Conservation (phyloP, 148 eudicot species). For the Beta vulgaris region DNA sequence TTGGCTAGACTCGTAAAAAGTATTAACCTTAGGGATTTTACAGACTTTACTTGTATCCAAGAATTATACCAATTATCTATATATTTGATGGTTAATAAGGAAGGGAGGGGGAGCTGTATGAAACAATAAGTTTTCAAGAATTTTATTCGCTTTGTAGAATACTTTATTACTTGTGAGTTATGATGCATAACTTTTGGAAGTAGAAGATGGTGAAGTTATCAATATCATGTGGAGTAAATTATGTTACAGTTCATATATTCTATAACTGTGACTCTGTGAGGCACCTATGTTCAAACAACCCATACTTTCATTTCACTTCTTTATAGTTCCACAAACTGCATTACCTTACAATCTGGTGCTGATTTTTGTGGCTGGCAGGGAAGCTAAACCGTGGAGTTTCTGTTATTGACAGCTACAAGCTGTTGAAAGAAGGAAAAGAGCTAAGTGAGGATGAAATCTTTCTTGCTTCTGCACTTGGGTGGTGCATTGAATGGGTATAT, state of each 20-base stretch:
- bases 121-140: background rate
- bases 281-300: background rate
- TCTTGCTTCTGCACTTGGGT: constrained; percentile 83
- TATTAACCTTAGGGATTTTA: background rate
- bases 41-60: background rate
- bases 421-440: constrained; percentile 70
- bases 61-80: background rate
- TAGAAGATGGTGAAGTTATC: background rate
- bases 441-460: constrained; percentile 78
- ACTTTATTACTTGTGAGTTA: background rate
- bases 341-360: constrained; percentile 7
- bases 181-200: background rate
- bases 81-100: background rate
- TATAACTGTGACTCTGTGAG: background rate
- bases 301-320: background rate
- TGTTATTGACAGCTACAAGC: constrained; percentile 82
- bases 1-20: background rate
- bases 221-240: background rate
- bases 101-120: background rate
- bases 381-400: constrained; percentile 88
- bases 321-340: background rate
- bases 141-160: background rate
- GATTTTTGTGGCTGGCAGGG: constrained; percentile 45
- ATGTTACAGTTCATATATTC: background rate
- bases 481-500: constrained; percentile 98